Percentiles rank a stretch among this genome's conserved stretches.
These are phyloP conservation scores for Ceratobasidium sp. DNA, from an alignment of 1,284 basidiomycete genomes.

Conservation along the genomic window DNA sequence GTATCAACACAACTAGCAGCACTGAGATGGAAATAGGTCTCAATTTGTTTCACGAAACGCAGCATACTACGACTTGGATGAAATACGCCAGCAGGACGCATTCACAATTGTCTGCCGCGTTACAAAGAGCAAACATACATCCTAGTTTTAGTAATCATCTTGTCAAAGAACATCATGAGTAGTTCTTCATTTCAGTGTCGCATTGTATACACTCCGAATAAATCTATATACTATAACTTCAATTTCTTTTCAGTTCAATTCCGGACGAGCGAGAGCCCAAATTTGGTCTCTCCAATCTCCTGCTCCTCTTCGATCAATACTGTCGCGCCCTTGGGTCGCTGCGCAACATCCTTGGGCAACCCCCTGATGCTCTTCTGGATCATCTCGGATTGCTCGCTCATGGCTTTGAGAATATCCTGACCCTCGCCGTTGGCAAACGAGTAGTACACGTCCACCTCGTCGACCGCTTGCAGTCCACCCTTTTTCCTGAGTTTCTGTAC, in stretches of 20 bases:
- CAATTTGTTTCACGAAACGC: neutral
- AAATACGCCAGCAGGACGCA: constrained; percentile 1
- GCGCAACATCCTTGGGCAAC: constrained; percentile 66
- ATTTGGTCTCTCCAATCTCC: constrained; percentile 84
- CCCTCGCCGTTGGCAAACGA: constrained; percentile 75
- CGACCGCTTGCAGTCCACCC: constrained; percentile 91
- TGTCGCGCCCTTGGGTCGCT: constrained; percentile 57
- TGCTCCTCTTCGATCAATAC: constrained; percentile 84
- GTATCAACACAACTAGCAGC: neutral
- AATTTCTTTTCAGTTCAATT: constrained; percentile 40
- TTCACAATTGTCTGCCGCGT: constrained; percentile 9
- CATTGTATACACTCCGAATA: constrained; percentile 28
- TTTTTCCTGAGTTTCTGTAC: constrained; percentile 97
- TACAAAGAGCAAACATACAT: too few relatives aligned
- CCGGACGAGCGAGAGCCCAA: constrained; percentile 68
- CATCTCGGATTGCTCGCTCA: constrained; percentile 71
- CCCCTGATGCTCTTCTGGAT: constrained; percentile 81
- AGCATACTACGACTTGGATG: constrained; percentile 2
- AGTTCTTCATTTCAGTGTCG: too few relatives aligned
- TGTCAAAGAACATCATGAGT: too few relatives aligned
- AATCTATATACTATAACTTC: constrained; percentile 29
- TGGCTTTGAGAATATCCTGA: constrained; percentile 64
- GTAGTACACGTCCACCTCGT: constrained; percentile 93
- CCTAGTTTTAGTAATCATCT: too few relatives aligned
- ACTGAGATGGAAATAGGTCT: neutral